These are phyloP conservation scores for Alternaria postmessia DNA, from an alignment of 2,329 filamentous ascomycete species.

Conservation along the genomic window DNA sequence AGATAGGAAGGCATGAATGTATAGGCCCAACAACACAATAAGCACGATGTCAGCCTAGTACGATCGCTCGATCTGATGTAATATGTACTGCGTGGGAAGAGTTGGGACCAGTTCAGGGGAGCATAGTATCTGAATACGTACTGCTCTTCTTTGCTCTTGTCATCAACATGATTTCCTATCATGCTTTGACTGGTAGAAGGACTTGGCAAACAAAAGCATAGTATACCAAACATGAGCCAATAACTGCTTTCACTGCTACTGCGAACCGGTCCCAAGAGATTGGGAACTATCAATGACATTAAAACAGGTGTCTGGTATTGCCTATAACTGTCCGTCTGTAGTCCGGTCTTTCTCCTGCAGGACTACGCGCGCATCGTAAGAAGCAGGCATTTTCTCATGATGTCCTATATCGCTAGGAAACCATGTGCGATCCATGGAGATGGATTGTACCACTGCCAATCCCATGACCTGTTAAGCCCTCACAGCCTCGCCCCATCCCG, in stretches of 20 bases:
- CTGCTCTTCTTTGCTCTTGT: background rate
- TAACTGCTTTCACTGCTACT: background rate
- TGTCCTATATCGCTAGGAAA: background rate
- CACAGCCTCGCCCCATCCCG: constrained; percentile 36
- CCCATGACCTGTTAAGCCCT: constrained; percentile 3
- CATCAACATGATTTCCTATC: background rate
- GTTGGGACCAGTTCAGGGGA: background rate
- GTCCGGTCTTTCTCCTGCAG: background rate
- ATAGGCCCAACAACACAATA: background rate
- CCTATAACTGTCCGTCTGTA: background rate
- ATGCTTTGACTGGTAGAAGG: background rate
- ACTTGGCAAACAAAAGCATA: background rate
- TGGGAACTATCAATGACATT: background rate
- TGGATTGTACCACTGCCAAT: background rate
- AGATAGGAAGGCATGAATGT: background rate
- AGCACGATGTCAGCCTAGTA: background rate
- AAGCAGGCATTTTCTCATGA: background rate
- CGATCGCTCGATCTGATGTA: background rate
- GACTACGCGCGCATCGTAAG: background rate
- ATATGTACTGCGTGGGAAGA: background rate
- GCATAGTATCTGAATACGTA: background rate
- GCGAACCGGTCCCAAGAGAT: background rate
- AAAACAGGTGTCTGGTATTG: background rate
- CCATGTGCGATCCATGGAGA: background rate
- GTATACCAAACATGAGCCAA: background rate